Percentiles rank a stretch among this genome's conserved stretches.
These are phyloP conservation scores for Umbelopsis vinacea DNA, from an alignment of 192 early-diverging fungal genomes.

Conservation along the genomic window DNA sequence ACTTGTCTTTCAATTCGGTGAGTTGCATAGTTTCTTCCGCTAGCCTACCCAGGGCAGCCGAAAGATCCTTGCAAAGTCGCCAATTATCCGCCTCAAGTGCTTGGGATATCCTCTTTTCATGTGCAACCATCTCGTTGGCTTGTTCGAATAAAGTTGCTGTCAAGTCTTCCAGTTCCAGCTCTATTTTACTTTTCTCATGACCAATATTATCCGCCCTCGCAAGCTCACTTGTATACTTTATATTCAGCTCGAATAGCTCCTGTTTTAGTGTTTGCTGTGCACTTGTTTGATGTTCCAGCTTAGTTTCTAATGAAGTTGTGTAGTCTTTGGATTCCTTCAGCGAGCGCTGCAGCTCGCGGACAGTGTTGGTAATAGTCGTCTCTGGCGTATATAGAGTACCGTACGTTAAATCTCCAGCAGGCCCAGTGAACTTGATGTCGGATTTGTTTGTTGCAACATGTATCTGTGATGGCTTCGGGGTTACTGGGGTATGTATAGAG, in stretches of 20 bases:
- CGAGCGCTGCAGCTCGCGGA: not conserved
- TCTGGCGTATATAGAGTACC: not conserved
- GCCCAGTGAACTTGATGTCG: not conserved
- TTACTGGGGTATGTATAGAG: not conserved
- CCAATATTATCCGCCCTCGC: slow-evolving; percentile 83
- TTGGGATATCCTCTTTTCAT: slow-evolving; percentile 56
- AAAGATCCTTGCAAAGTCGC: slow-evolving; percentile 62
- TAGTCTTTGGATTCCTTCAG: not conserved
- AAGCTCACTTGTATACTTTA: slow-evolving; percentile 80
- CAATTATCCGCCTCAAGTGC: slow-evolving; percentile 60
- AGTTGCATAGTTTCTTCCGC: slow-evolving; percentile 80
- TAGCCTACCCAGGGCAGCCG: slow-evolving; percentile 62
- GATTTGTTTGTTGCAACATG: not conserved
- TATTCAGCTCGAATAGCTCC: slow-evolving; percentile 67
- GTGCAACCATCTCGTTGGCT: slow-evolving; percentile 89
- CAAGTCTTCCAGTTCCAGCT: slow-evolving; percentile 94
- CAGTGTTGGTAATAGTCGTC: not conserved
- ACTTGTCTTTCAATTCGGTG: slow-evolving; percentile 73
- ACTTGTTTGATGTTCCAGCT: slow-evolving; percentile 64
- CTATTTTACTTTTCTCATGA: slow-evolving; percentile 84
- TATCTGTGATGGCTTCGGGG: not conserved
- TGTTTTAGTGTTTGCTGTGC: slow-evolving; percentile 63
- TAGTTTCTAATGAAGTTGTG: slow-evolving; percentile 50
- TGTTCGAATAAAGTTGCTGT: slow-evolving; percentile 88
- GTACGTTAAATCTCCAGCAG: not conserved